Percentiles rank a stretch among this genome's conserved stretches.
Evolutionary conservation across 805 yeast species (phyloP).

Genomic region (Pichia nanzhaoensis): DNA sequence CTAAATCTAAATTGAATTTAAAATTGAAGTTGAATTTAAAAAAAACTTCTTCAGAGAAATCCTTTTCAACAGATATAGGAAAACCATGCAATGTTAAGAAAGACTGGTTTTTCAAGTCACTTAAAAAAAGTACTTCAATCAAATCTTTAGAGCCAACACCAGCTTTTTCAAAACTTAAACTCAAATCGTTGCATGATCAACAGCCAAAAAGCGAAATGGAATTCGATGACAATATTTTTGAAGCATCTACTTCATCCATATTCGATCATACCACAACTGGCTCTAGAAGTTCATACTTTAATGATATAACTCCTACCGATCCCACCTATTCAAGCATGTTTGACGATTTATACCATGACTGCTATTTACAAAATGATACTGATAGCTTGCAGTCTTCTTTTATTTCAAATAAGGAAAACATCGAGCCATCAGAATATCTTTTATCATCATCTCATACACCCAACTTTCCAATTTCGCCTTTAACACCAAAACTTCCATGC

Average conservation of each 20-base stretch:
- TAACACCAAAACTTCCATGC: constrained; percentile 1
- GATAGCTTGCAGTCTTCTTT: constrained; percentile 3
- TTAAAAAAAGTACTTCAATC: too few species aligned
- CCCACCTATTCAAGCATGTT: constrained; percentile 2
- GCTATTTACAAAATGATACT: background rate
- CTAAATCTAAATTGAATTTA: too few species aligned
- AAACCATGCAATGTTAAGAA: too few species aligned
- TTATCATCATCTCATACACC: constrained; percentile 5
- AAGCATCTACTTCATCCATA: background rate
- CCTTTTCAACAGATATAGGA: too few species aligned
- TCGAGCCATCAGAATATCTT: background rate
- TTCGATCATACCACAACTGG: background rate
- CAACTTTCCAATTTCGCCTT: background rate
- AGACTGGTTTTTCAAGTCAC: too few species aligned
- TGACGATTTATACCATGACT: background rate
- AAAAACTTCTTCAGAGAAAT: too few species aligned
- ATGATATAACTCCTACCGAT: background rate
- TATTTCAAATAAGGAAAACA: constrained; percentile 7
- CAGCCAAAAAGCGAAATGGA: too few species aligned
- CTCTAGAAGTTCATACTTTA: background rate
- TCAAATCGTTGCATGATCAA: too few species aligned
- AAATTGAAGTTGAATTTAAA: too few species aligned
- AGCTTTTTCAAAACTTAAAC: too few species aligned
- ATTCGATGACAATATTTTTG: too few species aligned
- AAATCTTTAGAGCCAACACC: too few species aligned